A percentile compares a stretch with the other conserved stretches of the same genome.
Evolutionary conservation across 768 basidiomycete species (phyloP).

Genomic region (Pleurotus djamor): DNA sequence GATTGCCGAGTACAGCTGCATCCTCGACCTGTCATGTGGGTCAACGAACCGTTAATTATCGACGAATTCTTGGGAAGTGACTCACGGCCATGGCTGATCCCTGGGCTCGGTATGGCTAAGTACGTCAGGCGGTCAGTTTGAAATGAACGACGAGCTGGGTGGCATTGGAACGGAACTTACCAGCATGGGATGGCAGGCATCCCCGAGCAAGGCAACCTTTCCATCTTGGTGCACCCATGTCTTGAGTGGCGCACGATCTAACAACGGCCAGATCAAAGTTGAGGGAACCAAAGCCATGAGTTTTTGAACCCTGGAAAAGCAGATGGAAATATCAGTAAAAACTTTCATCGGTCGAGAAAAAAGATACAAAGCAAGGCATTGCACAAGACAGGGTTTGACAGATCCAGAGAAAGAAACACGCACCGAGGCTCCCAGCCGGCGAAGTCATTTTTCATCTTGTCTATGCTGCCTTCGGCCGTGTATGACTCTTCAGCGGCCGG

Average conservation of each 20-base stretch:
- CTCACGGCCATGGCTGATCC: constrained; percentile 51
- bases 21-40: constrained; percentile 24
- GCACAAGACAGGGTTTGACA: not conserved
- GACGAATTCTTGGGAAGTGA: not conserved
- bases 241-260: constrained; percentile 44
- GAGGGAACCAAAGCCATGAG: constrained; percentile 41
- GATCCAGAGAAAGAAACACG: not conserved
- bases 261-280: constrained; percentile 44
- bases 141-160: not conserved
- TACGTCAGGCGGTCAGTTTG: not conserved
- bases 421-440: constrained; percentile 48
- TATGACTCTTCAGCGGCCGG: constrained; percentile 40
- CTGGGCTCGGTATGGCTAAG: constrained; percentile 48
- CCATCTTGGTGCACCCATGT: constrained; percentile 47
- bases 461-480: constrained; percentile 35
- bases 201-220: constrained; percentile 46
- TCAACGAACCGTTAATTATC: not conserved
- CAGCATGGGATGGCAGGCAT: constrained; percentile 59
- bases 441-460: constrained; percentile 46
- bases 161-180: constrained; percentile 27
- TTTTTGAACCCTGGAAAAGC: constrained; percentile 34
- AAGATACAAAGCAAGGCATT: not conserved
- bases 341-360: not conserved
- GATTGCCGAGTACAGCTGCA: constrained; percentile 38
- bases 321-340: not conserved